These are phyloP conservation scores for Eutrema yunnanense DNA, from an alignment of 345 rosid genomes.

Conservation along the genomic window DNA sequence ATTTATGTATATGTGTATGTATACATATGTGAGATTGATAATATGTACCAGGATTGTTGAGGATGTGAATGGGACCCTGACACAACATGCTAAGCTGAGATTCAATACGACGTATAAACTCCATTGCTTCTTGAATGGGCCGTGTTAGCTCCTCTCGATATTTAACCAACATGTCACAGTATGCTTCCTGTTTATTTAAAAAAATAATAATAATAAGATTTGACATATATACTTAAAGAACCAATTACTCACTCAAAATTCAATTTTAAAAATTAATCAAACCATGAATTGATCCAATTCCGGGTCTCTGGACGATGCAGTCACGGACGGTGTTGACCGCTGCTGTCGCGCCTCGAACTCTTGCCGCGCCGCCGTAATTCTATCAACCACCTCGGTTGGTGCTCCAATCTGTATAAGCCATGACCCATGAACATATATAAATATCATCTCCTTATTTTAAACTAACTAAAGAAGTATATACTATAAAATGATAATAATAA, in stretches of 20 bases:
- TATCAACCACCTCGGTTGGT: constrained; percentile 75
- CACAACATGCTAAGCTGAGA: constrained; percentile 74
- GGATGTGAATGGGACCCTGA: constrained; percentile 67
- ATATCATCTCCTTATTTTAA: background rate
- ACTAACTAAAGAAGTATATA: background rate
- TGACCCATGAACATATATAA: constrained; percentile 3
- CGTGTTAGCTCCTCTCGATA: constrained; percentile 86
- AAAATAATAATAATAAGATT: background rate
- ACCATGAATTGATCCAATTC: constrained; percentile 99
- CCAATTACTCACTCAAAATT: background rate
- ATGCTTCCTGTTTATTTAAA: constrained; percentile 64
- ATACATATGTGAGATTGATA: background rate
- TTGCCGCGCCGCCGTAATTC: constrained; percentile 62
- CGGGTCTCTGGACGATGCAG: constrained; percentile 55
- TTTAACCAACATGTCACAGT: constrained; percentile 90
- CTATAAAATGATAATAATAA: background rate
- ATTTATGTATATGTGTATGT: background rate
- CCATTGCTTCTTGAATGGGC: constrained; percentile 97
- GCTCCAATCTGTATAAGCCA: constrained; percentile 70
- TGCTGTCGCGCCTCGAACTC: constrained; percentile 66
- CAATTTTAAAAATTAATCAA: background rate
- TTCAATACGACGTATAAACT: constrained; percentile 94
- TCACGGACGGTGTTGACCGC: constrained; percentile 47
- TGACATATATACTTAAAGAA: background rate
- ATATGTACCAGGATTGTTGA: constrained; percentile 64